Conservation (phyloP, 1,139 yeast genomes). For the Pichia inconspicua region DNA sequence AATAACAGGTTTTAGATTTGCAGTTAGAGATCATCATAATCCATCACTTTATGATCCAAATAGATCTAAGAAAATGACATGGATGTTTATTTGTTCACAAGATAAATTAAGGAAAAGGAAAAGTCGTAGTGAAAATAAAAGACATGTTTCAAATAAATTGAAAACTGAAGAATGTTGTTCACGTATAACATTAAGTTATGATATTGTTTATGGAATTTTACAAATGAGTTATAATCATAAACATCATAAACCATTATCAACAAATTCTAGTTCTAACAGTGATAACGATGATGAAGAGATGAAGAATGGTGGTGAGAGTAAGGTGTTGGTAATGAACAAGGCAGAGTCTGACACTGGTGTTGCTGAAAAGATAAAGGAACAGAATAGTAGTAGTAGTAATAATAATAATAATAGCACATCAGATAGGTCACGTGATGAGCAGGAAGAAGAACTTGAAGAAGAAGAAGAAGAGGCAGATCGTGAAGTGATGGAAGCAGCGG, state of each 20-base stretch:
- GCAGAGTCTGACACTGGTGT: no score
- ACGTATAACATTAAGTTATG: slow-evolving; percentile 31
- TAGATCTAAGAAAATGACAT: slow-evolving; percentile 33
- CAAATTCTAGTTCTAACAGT: not conserved
- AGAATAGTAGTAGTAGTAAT: not conserved
- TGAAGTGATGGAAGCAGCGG: slow-evolving; percentile 12
- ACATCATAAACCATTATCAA: slow-evolving; percentile 29
- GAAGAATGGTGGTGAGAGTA: not conserved
- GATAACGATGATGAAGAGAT: not conserved
- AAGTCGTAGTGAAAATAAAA: slow-evolving; percentile 32
- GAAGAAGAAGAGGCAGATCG: slow-evolving; percentile 4
- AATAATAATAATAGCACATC: not conserved
- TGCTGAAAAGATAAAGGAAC: not conserved
- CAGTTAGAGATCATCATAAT: slow-evolving; percentile 37
- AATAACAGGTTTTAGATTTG: slow-evolving; percentile 34
- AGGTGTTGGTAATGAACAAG: no score
- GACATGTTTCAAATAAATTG: slow-evolving; percentile 31
- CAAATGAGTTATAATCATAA: slow-evolving; percentile 32
- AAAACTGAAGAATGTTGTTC: slow-evolving; percentile 35
- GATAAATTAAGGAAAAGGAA: slow-evolving; percentile 34
- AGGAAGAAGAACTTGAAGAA: not conserved
- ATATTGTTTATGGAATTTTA: slow-evolving; percentile 30
- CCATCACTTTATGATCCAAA: slow-evolving; percentile 23
- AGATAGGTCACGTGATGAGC: not conserved
- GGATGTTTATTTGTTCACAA: slow-evolving; percentile 38